Evolutionary conservation across 306 rosid species (phyloP), one percentile per base, ranked within the genome.

Genomic region (Gastrolobium bilobum): DNA sequence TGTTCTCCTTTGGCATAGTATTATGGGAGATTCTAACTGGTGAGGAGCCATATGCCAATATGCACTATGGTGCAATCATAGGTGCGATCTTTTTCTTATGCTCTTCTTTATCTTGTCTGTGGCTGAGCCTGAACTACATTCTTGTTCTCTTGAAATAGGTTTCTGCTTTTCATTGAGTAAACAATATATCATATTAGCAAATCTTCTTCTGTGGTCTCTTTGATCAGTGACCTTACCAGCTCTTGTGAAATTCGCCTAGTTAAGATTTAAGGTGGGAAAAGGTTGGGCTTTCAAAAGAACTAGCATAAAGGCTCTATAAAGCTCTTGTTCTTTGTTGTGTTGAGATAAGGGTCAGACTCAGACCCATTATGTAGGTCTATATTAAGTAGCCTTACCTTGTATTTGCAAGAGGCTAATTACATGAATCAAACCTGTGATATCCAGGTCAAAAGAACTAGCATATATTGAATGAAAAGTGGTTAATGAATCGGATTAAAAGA

Each of bases 61-160:
- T 93, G 98, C 97, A 93, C 86, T 93, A 91, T 39, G 98, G 97
- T 84, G 96, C 98, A 66, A 93, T 93, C 76, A 93, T 93, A 86
- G 98, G 98, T 91, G 47, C 15, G 67, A 8, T 82, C 72, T 35
- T 46, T 78, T 60, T 47, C 59, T 31, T 7, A 64, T 58, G 65
- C 40, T 50, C 37, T 73, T 53, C 7, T 71, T 67, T 64, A 11
- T 68, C 57, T 34, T 60, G 54, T 38, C 51, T 56, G 39, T 53
- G 64, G 26, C 5, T 20, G 71, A 48, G 10, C 10, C 47, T 71
- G 54, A 40, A 70, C 52, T 75, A 8, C 31, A 13, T 43, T 82
- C 61, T 62, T 60, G 38, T 65, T 61, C 59, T 64, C 47, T 29
- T 73, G 56, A 54, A 73, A 44, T 64, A 33, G 6, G 64, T 57